Conservation (phyloP, 768 basidiomycete species). For the Phallus indusiatus region DNA sequence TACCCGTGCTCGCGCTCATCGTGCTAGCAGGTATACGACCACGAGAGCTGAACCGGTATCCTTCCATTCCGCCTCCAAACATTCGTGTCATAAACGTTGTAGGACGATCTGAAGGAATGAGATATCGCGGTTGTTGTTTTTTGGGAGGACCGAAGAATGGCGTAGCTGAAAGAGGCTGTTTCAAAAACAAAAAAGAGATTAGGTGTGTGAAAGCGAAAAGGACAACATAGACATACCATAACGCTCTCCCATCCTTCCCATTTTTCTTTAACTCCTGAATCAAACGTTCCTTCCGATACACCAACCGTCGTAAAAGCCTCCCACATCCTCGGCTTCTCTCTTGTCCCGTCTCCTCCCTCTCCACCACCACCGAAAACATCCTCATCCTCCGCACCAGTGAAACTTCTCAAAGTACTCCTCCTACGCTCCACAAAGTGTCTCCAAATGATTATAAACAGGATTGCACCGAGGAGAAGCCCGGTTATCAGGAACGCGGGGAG, state of each 20-base stretch:
- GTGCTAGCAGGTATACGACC: neutral
- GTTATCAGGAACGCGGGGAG: constrained; percentile 54
- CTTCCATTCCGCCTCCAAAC: constrained; percentile 4
- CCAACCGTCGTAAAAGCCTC: constrained; percentile 8
- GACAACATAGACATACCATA: constrained; percentile 25
- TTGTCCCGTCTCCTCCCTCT: neutral
- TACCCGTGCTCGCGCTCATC: neutral
- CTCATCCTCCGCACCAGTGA: constrained; percentile 10
- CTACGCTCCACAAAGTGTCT: constrained; percentile 3
- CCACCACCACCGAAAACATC: neutral
- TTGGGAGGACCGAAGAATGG: neutral
- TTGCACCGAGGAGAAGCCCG: constrained; percentile 40
- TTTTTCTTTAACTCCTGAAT: constrained; percentile 9
- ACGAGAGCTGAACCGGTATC: neutral
- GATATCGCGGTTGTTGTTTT: constrained; percentile 2
- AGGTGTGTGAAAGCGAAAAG: neutral
- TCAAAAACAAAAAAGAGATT: neutral
- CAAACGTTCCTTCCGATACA: constrained; percentile 7
- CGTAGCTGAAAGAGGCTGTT: constrained; percentile 4
- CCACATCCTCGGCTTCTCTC: constrained; percentile 8
- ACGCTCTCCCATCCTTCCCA: constrained; percentile 29
- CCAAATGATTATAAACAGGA: constrained; percentile 22
- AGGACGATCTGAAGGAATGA: constrained; percentile 5
- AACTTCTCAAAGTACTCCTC: constrained; percentile 36
- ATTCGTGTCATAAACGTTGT: constrained; percentile 3